Evolutionary conservation across 2,329 filamentous ascomycete genomes (phyloP).

Genomic region (Raffaelea arxii): DNA sequence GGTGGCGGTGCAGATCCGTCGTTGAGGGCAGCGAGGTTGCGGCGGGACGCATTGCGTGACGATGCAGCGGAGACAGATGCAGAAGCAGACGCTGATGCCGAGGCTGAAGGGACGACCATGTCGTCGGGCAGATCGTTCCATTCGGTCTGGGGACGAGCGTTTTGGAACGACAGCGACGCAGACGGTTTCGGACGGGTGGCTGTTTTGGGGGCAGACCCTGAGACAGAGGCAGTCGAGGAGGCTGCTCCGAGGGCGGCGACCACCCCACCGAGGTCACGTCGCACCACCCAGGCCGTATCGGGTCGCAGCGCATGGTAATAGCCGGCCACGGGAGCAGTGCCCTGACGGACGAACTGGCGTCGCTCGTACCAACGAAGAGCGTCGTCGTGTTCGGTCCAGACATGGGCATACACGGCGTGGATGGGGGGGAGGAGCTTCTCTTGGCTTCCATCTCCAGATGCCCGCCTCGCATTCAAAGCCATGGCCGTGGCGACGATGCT

Average conservation of each 20-base stretch:
- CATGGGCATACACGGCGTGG: constrained; percentile 49
- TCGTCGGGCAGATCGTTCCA: constrained; percentile 59
- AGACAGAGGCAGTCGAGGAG: background rate
- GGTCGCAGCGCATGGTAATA: constrained; percentile 57
- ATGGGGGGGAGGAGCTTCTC: constrained; percentile 21
- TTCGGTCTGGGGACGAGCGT: constrained; percentile 46
- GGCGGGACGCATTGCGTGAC: constrained; percentile 9
- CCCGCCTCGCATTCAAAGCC: constrained; percentile 17
- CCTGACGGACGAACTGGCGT: constrained; percentile 44
- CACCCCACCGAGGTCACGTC: constrained; percentile 28
- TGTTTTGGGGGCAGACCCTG: constrained; percentile 8
- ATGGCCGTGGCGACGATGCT: constrained; percentile 35
- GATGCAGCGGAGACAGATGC: constrained; percentile 5
- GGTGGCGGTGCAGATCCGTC: background rate
- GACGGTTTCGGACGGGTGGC: background rate
- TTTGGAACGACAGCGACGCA: constrained; percentile 43
- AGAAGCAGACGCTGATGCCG: constrained; percentile 4
- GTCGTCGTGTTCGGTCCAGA: constrained; percentile 58
- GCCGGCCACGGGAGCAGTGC: constrained; percentile 33
- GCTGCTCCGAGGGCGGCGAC: background rate
- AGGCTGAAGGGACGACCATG: constrained; percentile 31
- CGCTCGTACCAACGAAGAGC: constrained; percentile 52
- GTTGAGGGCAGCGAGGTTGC: constrained; percentile 13
- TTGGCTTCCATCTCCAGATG: no score
- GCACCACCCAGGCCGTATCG: constrained; percentile 51